Conservation (phyloP, 2,329 filamentous ascomycete species). For the Elsinoe fawcettii region DNA sequence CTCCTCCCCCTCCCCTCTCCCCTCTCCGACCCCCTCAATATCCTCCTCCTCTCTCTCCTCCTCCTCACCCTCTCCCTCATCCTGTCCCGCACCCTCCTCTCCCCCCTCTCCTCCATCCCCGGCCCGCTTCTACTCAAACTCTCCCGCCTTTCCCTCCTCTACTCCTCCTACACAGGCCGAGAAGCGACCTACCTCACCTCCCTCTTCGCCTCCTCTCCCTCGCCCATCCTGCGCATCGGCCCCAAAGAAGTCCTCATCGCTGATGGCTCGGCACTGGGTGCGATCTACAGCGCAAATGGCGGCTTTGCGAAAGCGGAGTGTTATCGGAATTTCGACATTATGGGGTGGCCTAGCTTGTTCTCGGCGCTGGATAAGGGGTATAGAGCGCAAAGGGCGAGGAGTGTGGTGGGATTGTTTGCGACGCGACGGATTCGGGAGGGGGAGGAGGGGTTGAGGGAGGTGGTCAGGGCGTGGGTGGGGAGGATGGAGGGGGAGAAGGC, state of each 20-base stretch:
- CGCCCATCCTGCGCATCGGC: conserved; percentile 12
- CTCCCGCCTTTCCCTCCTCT: conserved; percentile 18
- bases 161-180: neutral
- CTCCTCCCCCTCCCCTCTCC: neutral
- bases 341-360: conserved; percentile 49
- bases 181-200: conserved; percentile 11
- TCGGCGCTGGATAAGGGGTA: conserved; percentile 37
- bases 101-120: conserved; percentile 23
- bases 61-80: conserved; percentile 18
- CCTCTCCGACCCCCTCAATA: neutral
- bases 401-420: conserved; percentile 44
- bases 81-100: conserved; percentile 23
- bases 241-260: conserved; percentile 32
- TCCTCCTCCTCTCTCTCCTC: neutral
- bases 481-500: conserved; percentile 33
- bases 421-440: conserved; percentile 39
- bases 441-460: conserved; percentile 33
- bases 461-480: conserved; percentile 37
- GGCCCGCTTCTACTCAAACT: conserved; percentile 24
- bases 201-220: neutral
- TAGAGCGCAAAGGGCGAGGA: conserved; percentile 41
- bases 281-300: conserved; percentile 46
- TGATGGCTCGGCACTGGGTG: conserved; percentile 38
- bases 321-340: conserved; percentile 52
- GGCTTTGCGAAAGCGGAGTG: conserved; percentile 47